Evolutionary conservation across 2,329 filamentous ascomycete species (phyloP), one percentile per base, ranked within the genome.

Genomic region (Verticillium albo-atrum): DNA sequence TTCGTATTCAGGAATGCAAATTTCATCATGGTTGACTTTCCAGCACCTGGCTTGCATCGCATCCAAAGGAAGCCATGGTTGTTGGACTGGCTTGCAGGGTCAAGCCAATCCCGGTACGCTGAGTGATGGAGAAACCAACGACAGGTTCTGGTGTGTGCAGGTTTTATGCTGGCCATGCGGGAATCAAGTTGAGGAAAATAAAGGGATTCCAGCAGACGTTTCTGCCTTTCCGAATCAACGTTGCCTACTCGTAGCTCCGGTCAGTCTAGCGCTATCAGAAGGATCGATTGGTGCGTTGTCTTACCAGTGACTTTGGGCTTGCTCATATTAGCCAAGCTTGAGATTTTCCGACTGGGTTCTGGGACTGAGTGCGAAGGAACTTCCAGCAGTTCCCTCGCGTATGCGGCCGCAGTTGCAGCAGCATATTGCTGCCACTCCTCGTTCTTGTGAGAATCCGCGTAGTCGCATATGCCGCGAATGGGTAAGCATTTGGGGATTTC

Each of bases 381-480:
- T 10, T 23, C 30, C 1, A 68, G 51, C 2, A 68, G 51, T 14
- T 63, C 65, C 4, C 54, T 64, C 0, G 64, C 60, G n/a, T 56
- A 68, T 6, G 68, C 70, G 0, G 71, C 72, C 0, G 74, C 72
- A 0, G 65, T 66, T 0, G 63, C 64, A 1, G 74, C 71, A 0
- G 75, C 74, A 59, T 72, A 73, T 0, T 26, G 25, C 17, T 74
- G 70, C 74, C 71, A 76, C 5, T 26, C 10, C 3, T 76, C 70
- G 25, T 68, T 71, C 58, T 76, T 76, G 56, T 76, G 72, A 0
- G 66, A 70, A 57, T 77, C 74, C 2, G 72, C 68, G 47, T 75
- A 76, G 56, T 74, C 70, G 35, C 70, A 76, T 1, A 76, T 71
- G 0, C 73, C 72, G 0, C 71, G 67, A 7, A 77, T 71, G 0